Percentiles rank a stretch among this genome's conserved stretches.
phyloP scores from a whole-genome alignment of 441 rosid species.

The Pelargonium cotyledonis region DNA sequence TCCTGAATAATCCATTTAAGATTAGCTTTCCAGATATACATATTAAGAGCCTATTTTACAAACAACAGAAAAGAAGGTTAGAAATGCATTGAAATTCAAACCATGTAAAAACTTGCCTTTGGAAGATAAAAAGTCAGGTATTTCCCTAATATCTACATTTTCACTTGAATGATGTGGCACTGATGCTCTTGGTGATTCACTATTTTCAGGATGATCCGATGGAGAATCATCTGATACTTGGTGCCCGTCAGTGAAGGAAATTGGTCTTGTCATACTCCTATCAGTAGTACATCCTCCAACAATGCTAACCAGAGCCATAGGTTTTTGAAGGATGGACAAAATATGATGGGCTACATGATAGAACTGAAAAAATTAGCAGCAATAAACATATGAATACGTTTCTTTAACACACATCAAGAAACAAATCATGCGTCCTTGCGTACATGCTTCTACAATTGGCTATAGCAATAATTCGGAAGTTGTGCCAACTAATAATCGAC shows the following conservation, averaged over 20 bases:
- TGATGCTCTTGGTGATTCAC: constrained; percentile 12
- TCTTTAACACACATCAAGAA: not conserved
- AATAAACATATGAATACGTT: too few relatives aligned
- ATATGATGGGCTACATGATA: constrained; percentile 48
- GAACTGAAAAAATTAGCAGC: constrained; percentile 13
- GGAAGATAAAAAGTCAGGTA: constrained; percentile 14
- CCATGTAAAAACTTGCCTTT: constrained; percentile 28
- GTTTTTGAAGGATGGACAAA: constrained; percentile 59
- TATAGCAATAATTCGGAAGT: not conserved
- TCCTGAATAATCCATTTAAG: constrained; percentile 24
- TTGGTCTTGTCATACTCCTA: constrained; percentile 11
- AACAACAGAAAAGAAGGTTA: not conserved
- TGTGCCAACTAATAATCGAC: constrained; percentile 17
- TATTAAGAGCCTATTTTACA: not conserved
- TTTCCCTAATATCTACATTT: constrained; percentile 14
- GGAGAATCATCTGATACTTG: constrained; percentile 20
- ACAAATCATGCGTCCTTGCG: not conserved
- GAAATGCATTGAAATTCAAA: not conserved
- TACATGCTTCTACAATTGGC: not conserved
- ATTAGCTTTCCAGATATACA: constrained; percentile 12
- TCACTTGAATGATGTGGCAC: constrained; percentile 14
- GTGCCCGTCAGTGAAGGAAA: constrained; percentile 22
- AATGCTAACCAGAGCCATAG: constrained; percentile 25
- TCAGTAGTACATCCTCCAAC: constrained; percentile 17
- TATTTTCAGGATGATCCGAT: constrained; percentile 9